Evolutionary conservation across 1,139 yeast species (phyloP).

Genomic region (Blastobotrys arbuscula): DNA sequence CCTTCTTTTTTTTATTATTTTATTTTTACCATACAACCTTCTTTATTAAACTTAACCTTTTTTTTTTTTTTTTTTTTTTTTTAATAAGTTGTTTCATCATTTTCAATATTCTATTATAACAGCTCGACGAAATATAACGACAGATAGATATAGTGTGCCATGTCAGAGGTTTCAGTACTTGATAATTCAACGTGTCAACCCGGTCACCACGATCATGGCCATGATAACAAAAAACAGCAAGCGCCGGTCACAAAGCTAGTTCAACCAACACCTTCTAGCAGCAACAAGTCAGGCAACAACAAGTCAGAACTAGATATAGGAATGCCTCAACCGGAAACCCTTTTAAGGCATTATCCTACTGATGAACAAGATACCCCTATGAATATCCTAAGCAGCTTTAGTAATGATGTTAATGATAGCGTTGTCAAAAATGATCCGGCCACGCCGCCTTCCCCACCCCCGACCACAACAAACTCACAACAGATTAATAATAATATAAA

Average conservation of each 20-base stretch:
- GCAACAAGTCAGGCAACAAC: no score
- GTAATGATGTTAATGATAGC: not conserved
- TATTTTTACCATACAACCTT: no score
- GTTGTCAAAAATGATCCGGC: not conserved
- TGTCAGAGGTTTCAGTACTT: not conserved
- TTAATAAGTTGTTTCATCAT: no score
- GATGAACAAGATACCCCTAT: not conserved
- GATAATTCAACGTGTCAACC: not conserved
- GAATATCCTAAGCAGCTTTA: not conserved
- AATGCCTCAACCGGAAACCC: not conserved
- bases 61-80: not conserved
- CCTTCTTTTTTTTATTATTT: not conserved
- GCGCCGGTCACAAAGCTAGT: not conserved
- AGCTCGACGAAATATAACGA: not conserved
- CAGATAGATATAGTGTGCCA: no score
- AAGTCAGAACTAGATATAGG: no score
- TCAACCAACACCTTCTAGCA: no score
- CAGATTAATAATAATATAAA: not conserved
- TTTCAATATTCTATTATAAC: no score
- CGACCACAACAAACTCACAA: not conserved
- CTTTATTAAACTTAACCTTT: not conserved
- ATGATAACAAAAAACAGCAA: no score
- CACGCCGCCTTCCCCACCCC: conserved; percentile 1
- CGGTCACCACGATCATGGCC: not conserved
- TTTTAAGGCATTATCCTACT: not conserved